Evolutionary conservation across 1,139 yeast genomes (phyloP).

Genomic region (Magnusiomyces tetraspermus): DNA sequence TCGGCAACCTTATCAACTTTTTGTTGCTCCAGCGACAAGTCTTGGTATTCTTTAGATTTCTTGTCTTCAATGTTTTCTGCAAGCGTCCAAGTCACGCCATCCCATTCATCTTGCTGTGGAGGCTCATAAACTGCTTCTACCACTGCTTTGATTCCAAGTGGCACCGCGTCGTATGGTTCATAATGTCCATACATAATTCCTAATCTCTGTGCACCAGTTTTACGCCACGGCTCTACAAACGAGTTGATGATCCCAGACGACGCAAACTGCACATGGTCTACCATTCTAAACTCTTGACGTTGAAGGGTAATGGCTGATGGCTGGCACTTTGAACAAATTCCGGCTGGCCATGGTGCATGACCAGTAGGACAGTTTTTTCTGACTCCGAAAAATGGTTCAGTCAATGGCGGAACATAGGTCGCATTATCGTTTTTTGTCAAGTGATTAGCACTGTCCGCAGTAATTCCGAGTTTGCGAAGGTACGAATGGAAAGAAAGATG

Average conservation of each 20-base stretch:
- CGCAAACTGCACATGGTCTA: slow-evolving; percentile 91
- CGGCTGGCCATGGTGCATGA: slow-evolving; percentile 88
- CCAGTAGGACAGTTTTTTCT: slow-evolving; percentile 61
- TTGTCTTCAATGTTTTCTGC: slow-evolving; percentile 22
- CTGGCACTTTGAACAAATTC: slow-evolving; percentile 95
- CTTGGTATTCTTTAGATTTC: not conserved
- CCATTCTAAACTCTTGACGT: slow-evolving; percentile 88
- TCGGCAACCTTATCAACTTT: slow-evolving; percentile 47
- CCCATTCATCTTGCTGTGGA: slow-evolving; percentile 76
- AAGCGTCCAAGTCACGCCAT: slow-evolving; percentile 62
- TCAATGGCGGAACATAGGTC: slow-evolving; percentile 73
- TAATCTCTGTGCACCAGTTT: slow-evolving; percentile 74
- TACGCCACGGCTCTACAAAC: slow-evolving; percentile 88
- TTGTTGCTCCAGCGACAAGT: slow-evolving; percentile 41
- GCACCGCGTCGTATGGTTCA: slow-evolving; percentile 68
- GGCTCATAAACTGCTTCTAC: slow-evolving; percentile 94
- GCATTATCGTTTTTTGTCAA: slow-evolving; percentile 43
- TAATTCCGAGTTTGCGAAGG: slow-evolving; percentile 61
- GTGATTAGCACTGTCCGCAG: slow-evolving; percentile 37
- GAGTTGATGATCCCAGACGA: slow-evolving; percentile 61
- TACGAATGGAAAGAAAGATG: slow-evolving; percentile 84
- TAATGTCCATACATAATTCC: slow-evolving; percentile 82
- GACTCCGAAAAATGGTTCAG: slow-evolving; percentile 61
- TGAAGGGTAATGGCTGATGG: slow-evolving; percentile 91
- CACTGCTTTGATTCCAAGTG: slow-evolving; percentile 86